Evolutionary conservation across 2,329 filamentous ascomycete genomes (phyloP), one percentile per base, ranked within the genome.

Genomic region (Scleromitrula shiraiana): DNA sequence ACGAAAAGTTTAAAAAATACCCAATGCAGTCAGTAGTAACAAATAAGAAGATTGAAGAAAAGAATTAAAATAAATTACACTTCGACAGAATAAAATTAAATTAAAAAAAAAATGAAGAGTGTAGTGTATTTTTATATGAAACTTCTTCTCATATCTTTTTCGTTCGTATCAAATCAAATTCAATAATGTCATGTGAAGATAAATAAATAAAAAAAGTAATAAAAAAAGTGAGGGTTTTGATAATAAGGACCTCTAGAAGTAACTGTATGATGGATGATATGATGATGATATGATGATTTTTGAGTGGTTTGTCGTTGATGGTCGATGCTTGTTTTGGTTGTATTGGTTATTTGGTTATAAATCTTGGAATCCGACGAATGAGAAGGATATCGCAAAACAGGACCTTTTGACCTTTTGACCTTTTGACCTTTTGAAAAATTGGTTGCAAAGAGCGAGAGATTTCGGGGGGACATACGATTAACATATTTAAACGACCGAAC

Each of bases 401-500:
- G 12, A 27, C 6, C 26, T 12, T 27, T 27, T 12, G 12, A 17
- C 33, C 33, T 36, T 36, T n/a, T 35, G 12, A n/a, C n/a, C n/a
- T n/a, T n/a, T n/a, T n/a, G n/a, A 43, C 20, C 41, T 43, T 36
- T 45, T 32, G 19, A 42, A 42, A 48, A 42, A 26, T 43, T 48
- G 30, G 30, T 42, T 48, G 46, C 46, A 48, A 38, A 48, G 46
- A 48, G 33, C 32, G 30, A 48, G 46, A 48, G 30, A 29, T 48
- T 43, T 48, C 17, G 32, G 30, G 46, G 29, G 46, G 39, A 43
- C 10, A 19, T 23, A 20, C 23, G 19, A 37, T 36, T 37, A 30
- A 48, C 38, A 48, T 48, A 48, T 48, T 48, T 48, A 48, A 48
- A 48, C 20, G 15, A 46, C 30, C 14, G 36, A n/a, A 40, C 30